Evolutionary conservation across 352 stramenopile species (phyloP).

Genomic region (Pythium dissimile): DNA sequence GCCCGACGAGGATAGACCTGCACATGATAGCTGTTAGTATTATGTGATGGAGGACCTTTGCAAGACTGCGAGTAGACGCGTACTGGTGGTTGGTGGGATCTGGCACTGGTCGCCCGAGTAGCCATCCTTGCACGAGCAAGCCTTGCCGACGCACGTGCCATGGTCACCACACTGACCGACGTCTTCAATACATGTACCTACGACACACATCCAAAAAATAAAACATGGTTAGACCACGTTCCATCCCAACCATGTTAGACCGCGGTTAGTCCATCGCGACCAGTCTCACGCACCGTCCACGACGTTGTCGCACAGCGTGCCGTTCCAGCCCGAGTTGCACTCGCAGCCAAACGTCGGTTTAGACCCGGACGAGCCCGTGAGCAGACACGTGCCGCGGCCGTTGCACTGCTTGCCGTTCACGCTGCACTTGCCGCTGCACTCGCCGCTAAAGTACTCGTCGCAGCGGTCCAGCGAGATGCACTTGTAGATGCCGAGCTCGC

Average conservation of each 20-base stretch:
- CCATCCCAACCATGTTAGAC: neutral
- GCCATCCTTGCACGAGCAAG: constrained; percentile 34
- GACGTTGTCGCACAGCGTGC: constrained; percentile 58
- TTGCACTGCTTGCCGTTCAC: constrained; percentile 58
- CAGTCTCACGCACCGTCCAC: constrained; percentile 28
- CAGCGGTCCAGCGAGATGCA: constrained; percentile 75
- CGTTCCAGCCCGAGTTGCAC: constrained; percentile 70
- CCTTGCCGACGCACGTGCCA: constrained; percentile 36
- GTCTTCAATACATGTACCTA: constrained; percentile 39
- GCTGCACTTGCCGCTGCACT: constrained; percentile 36
- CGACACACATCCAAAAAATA: neutral
- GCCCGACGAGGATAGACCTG: constrained; percentile 22
- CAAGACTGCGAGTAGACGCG: neutral
- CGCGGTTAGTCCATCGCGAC: neutral
- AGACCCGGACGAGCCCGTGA: constrained; percentile 25
- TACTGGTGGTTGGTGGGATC: constrained; percentile 32
- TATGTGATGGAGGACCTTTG: too few species aligned
- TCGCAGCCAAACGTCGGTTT: constrained; percentile 51
- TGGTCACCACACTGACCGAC: constrained; percentile 42
- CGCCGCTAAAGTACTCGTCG: constrained; percentile 58
- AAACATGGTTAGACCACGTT: too few species aligned
- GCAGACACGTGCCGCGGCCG: constrained; percentile 55
- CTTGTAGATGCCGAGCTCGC: constrained; percentile 63
- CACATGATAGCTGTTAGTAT: neutral
- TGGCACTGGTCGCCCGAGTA: constrained; percentile 53